Conservation (phyloP, 73 alveolate genomes). For the Paramecium sexaurelia region DNA sequence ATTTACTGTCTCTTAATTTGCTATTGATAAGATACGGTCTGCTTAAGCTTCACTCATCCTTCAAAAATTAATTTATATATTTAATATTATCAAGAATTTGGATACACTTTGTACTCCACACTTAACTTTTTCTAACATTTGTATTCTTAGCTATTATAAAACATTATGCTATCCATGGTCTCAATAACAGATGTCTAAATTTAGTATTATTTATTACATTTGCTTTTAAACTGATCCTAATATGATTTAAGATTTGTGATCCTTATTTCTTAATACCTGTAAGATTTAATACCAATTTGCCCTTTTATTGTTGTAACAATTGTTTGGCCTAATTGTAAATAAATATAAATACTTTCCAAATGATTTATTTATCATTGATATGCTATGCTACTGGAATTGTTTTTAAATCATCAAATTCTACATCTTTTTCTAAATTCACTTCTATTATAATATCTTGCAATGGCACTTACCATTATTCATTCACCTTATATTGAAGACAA, state of each 20-base stretch:
- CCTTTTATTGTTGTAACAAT: background rate
- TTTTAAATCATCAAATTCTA: slow-evolving; percentile 47
- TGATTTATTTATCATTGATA: background rate
- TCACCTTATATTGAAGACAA: slow-evolving; percentile 43
- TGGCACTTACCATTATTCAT: slow-evolving; percentile 36
- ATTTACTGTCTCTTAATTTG: slow-evolving; percentile 8
- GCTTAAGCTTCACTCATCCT: slow-evolving; percentile 19
- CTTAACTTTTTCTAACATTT: slow-evolving; percentile 6
- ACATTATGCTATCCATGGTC: slow-evolving; percentile 48
- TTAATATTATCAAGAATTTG: slow-evolving; percentile 44
- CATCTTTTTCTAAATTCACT: slow-evolving; percentile 27
- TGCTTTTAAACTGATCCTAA: slow-evolving; percentile 22
- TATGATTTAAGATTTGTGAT: background rate
- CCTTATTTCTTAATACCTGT: slow-evolving; percentile 20
- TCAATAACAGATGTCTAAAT: slow-evolving; percentile 42
- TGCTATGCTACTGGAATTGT: background rate
- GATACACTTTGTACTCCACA: slow-evolving; percentile 27
- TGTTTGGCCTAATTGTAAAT: background rate
- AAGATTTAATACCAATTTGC: slow-evolving; percentile 35
- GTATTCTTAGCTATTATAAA: slow-evolving; percentile 39
- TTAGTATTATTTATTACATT: background rate
- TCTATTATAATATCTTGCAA: slow-evolving; percentile 7
- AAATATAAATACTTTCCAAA: slow-evolving; percentile 7
- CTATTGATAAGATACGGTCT: background rate
- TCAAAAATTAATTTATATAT: background rate